Conservation (phyloP, 2,329 filamentous ascomycete species). For the Pseudocercospora macadamiae region DNA sequence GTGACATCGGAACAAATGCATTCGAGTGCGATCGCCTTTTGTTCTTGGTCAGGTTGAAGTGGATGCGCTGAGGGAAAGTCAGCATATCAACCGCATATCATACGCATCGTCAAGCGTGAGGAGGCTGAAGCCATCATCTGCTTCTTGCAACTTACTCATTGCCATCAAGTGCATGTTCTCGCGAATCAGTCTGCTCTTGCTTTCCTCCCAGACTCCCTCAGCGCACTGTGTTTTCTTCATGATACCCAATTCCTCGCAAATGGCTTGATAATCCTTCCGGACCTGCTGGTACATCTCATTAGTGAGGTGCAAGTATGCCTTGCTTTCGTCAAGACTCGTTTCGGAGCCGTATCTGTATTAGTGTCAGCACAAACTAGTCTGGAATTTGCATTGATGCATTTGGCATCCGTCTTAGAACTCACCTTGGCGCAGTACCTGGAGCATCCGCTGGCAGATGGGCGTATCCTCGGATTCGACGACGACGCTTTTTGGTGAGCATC, state of each 20-base stretch:
- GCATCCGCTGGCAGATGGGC: constrained; percentile 69
- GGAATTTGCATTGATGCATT: not conserved
- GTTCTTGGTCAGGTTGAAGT: constrained; percentile 61
- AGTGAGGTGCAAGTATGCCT: constrained; percentile 68
- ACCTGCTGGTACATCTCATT: constrained; percentile 65
- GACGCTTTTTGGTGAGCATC: constrained; percentile 66
- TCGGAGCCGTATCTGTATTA: constrained; percentile 68
- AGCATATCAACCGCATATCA: no score
- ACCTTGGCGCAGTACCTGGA: constrained; percentile 63
- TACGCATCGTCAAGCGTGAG: no score
- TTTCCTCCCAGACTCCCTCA: constrained; percentile 71
- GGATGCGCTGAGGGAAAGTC: no score
- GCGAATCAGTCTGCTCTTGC: constrained; percentile 68
- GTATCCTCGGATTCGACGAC: constrained; percentile 69
- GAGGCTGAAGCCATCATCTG: no score
- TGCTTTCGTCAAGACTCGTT: constrained; percentile 78
- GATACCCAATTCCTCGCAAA: constrained; percentile 69
- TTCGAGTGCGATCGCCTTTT: constrained; percentile 71
- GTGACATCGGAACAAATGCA: constrained; percentile 81
- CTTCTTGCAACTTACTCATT: no score
- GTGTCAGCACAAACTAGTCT: not conserved
- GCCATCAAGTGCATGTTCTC: constrained; percentile 66
- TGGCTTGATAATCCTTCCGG: constrained; percentile 67
- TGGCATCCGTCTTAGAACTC: no score
- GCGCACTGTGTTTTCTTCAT: constrained; percentile 77